Conservation (phyloP, 225 moss, liverwort and hornwort genomes). For the Climacium dendroides region DNA sequence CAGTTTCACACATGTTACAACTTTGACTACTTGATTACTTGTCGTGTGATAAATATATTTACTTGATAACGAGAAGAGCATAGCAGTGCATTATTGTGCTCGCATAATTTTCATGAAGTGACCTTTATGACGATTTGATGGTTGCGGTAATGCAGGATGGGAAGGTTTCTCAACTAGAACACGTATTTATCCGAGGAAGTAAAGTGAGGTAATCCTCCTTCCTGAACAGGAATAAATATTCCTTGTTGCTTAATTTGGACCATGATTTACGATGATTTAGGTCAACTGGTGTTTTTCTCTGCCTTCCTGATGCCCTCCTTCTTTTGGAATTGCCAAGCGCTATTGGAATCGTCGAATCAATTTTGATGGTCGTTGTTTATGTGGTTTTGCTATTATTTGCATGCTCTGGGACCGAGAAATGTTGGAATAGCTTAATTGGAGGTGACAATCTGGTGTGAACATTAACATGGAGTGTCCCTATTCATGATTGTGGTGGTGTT, state of each 20-base stretch:
- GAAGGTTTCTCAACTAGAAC: constrained; percentile 46
- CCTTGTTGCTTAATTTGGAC: neutral
- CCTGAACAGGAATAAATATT: neutral
- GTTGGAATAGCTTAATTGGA: neutral
- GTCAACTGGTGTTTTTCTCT: neutral
- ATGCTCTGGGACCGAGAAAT: neutral
- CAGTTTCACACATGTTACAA: neutral
- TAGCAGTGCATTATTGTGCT: neutral
- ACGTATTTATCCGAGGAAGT: constrained; percentile 63
- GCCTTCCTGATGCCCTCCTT: neutral
- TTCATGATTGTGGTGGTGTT: neutral
- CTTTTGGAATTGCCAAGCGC: neutral
- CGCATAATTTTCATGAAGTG: neutral
- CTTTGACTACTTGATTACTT: neutral
- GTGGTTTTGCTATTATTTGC: neutral
- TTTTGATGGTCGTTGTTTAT: neutral
- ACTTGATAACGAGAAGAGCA: neutral
- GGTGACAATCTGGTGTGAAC: neutral
- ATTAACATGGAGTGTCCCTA: neutral
- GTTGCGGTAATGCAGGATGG: constrained; percentile 30
- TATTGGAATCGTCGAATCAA: neutral
- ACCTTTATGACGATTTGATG: neutral
- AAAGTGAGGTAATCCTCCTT: constrained; percentile 34
- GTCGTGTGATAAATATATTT: neutral
- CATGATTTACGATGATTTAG: neutral